These are phyloP conservation scores for Rhodotorula kratochvilovae DNA, from an alignment of 768 basidiomycete species.

Conservation along the genomic window DNA sequence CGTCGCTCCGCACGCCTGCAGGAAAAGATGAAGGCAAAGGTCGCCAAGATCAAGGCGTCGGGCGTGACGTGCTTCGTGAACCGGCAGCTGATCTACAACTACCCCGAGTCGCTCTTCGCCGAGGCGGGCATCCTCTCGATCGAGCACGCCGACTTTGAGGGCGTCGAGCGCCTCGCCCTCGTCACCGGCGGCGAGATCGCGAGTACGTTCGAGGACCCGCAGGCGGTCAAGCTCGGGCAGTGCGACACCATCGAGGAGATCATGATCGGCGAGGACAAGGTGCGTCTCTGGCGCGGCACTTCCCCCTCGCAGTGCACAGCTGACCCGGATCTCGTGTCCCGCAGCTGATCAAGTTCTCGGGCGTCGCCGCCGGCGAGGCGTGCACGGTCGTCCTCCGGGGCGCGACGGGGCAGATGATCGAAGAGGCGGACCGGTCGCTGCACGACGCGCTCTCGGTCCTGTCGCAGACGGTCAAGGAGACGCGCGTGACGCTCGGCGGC, in stretches of 20 bases:
- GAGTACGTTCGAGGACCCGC: conserved; percentile 87
- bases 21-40: conserved; percentile 99
- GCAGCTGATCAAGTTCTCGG: conserved; percentile 98
- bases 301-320: background rate
- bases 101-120: conserved; percentile 89
- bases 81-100: conserved; percentile 98
- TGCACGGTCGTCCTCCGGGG: conserved; percentile 97
- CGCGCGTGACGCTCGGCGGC: conserved; percentile 85
- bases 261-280: conserved; percentile 99
- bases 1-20: conserved; percentile 45
- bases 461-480: conserved; percentile 96
- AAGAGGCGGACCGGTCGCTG: conserved; percentile 94
- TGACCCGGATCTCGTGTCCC: background rate
- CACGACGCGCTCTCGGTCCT: conserved; percentile 96
- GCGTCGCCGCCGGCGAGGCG: conserved; percentile 93
- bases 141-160: conserved; percentile 98
- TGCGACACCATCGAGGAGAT: conserved; percentile 97
- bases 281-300: conserved; percentile 50
- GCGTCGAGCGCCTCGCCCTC: conserved; percentile 88
- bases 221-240: conserved; percentile 82
- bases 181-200: conserved; percentile 98
- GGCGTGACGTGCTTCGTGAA: conserved; percentile 98
- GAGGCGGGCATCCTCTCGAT: conserved; percentile 94
- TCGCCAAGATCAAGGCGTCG: conserved; percentile 85
- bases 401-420: conserved; percentile 97